Evolutionary conservation across 2,329 filamentous ascomycete genomes (phyloP).

Genomic region (Colletotrichum sp.): DNA sequence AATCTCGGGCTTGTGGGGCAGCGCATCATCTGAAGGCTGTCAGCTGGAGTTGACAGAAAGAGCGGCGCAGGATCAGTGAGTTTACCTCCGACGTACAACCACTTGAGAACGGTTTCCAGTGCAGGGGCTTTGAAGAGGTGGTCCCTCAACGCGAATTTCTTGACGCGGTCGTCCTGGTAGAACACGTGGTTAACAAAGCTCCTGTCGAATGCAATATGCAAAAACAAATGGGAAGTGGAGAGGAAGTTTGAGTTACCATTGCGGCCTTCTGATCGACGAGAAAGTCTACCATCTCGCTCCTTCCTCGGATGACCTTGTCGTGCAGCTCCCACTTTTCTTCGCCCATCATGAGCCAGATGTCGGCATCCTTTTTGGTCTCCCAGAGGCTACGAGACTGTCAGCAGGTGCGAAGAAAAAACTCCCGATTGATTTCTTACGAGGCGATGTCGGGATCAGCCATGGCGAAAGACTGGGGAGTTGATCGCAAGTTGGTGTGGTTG

Average conservation of each 20-base stretch:
- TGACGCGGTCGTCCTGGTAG: neutral
- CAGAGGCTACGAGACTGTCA: neutral
- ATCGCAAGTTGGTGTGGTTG: neutral
- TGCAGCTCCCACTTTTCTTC: neutral
- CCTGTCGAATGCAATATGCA: too few species aligned
- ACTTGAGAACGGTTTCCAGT: neutral
- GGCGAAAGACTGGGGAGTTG: neutral
- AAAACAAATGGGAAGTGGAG: neutral
- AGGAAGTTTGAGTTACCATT: too few species aligned
- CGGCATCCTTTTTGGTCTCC: neutral
- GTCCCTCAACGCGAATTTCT: neutral
- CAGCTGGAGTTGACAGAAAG: neutral
- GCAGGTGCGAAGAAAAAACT: neutral
- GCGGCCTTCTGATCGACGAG: neutral
- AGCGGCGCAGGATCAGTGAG: too few species aligned
- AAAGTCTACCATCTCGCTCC: neutral
- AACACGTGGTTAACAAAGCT: neutral
- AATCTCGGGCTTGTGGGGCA: neutral
- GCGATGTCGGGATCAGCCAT: neutral
- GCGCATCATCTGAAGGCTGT: neutral
- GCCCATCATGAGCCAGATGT: neutral
- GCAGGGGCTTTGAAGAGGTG: neutral
- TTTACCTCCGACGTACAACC: neutral
- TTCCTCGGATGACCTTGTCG: neutral
- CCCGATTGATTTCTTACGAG: neutral